A percentile compares a stretch with the other conserved stretches of the same genome.
These are phyloP conservation scores for Zygotorulaspora mrakii DNA, from an alignment of 1,139 yeast genomes.

Conservation along the genomic window DNA sequence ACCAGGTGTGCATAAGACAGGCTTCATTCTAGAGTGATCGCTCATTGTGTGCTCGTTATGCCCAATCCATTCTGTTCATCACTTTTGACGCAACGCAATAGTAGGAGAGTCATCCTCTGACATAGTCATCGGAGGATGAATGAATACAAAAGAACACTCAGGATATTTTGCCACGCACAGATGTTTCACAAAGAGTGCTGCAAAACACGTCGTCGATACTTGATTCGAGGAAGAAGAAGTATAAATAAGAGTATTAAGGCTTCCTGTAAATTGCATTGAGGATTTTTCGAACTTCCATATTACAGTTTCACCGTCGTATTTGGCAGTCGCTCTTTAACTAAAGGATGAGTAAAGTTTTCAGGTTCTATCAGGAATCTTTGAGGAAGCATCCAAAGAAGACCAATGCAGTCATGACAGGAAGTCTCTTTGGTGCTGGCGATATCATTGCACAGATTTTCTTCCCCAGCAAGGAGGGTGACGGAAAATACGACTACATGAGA, in stretches of 20 bases:
- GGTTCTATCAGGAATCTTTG: conserved; percentile 43
- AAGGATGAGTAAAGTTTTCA: conserved; percentile 29
- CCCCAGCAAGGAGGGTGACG: conserved; percentile 36
- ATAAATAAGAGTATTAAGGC: background rate
- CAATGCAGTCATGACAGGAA: conserved; percentile 54
- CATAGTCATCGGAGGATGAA: background rate
- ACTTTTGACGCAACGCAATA: background rate
- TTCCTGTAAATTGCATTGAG: conserved; percentile 1
- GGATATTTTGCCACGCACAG: background rate
- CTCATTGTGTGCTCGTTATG: too few species aligned
- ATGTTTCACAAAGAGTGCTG: background rate
- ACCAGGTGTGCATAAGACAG: too few species aligned
- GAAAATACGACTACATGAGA: conserved; percentile 43
- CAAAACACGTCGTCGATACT: too few species aligned
- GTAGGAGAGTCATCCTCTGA: background rate
- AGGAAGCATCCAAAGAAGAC: conserved; percentile 50
- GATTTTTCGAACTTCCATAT: too few species aligned
- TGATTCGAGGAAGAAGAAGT: too few species aligned
- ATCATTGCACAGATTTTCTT: conserved; percentile 61
- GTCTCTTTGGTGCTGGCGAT: conserved; percentile 75
- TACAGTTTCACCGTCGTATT: too few species aligned
- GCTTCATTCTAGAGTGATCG: too few species aligned
- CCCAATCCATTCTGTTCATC: too few species aligned
- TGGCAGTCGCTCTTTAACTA: too few species aligned
- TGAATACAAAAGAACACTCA: conserved; percentile 1